Evolutionary conservation across 306 rosid species (phyloP).

Genomic region (Gastrolobium villosum): DNA sequence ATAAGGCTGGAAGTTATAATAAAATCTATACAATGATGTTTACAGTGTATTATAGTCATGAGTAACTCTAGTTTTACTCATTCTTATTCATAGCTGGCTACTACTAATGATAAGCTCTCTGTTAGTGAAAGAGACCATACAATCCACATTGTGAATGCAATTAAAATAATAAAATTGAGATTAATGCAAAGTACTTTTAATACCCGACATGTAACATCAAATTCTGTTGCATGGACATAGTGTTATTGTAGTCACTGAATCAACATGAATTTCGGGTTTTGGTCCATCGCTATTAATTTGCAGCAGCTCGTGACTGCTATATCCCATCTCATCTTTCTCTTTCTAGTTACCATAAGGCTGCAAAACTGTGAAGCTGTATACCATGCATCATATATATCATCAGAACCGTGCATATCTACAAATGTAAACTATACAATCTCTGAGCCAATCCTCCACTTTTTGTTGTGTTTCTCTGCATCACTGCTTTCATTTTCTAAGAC

Average conservation of each 20-base stretch:
- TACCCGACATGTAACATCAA: conserved; percentile 59
- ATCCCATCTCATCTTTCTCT: conserved; percentile 43
- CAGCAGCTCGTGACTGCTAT: conserved; percentile 54
- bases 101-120: conserved; percentile 40
- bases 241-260: conserved; percentile 49
- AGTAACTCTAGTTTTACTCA: conserved; percentile 10
- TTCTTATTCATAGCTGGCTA: conserved; percentile 34
- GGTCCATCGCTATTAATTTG: conserved; percentile 49
- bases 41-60: conserved; percentile 28
- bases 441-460: conserved; percentile 51
- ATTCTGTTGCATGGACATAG: conserved; percentile 50
- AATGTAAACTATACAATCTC: conserved; percentile 48
- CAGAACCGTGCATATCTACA: conserved; percentile 32
- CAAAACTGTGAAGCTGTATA: conserved; percentile 57
- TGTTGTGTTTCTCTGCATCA: conserved; percentile 34
- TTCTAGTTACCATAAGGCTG: conserved; percentile 65
- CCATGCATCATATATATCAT: conserved; percentile 5
- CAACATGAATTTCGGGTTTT: conserved; percentile 58
- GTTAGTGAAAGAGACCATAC: conserved; percentile 40
- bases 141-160: conserved; percentile 33
- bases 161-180: conserved; percentile 7
- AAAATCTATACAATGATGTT: neutral
- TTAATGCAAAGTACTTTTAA: conserved; percentile 38
- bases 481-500: conserved; percentile 62
- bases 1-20: conserved; percentile 22